Base-by-base conservation (phyloP, 2,329 filamentous ascomycete species). In the Beauveria bassiana region DNA sequence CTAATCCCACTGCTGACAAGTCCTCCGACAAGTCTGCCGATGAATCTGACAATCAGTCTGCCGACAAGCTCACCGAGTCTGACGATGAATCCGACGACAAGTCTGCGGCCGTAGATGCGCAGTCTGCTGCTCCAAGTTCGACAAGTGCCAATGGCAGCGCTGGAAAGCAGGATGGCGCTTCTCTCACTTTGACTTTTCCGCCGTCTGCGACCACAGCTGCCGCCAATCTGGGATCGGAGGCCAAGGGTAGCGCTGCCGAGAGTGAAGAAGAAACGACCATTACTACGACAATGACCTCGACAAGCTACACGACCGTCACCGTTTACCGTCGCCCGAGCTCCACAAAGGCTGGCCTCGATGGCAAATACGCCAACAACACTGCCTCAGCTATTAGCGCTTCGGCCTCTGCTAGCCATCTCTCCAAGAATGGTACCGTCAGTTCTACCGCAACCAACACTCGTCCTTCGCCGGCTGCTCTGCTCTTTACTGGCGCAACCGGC, bases 281-380 rank as follows among this genome's bases (percentile, higher is more conserved):
- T 28, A 61, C 59, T 22, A 56, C 43, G 42, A 61, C 59, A 24
- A 56, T 56, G 45, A 61, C 52, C n/a, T 49, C 51, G 34, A 61
- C 59, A 46, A 56, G 18, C 14, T 55, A 55, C 22, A 34, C 28
- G 12, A 61, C 59, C 18, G 12, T 16, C 5, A 61, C 59, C 6
- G 31, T 61, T 43, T 18, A 54, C 20, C 22, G 50, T 4, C 9
- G 24, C 5, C 52, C 18, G 16, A 8, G 7, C 31, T 7, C 43
- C 42, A 28, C 51, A 12, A 47, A 24, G 3, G 42, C 18, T 22
- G 42, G 49, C 8, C 20, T n/a, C 14, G 28, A 42, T 20, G 43
- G 42, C n/a, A 61, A 61, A 34, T 61, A 28, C 12, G n/a, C 40
- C 51, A 54, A 61, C 22, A n/a, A 4, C 43, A 55, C 55, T 8